These are phyloP conservation scores for Eimeria sp. DNA, from an alignment of 169 alveolate species.

Conservation along the genomic window DNA sequence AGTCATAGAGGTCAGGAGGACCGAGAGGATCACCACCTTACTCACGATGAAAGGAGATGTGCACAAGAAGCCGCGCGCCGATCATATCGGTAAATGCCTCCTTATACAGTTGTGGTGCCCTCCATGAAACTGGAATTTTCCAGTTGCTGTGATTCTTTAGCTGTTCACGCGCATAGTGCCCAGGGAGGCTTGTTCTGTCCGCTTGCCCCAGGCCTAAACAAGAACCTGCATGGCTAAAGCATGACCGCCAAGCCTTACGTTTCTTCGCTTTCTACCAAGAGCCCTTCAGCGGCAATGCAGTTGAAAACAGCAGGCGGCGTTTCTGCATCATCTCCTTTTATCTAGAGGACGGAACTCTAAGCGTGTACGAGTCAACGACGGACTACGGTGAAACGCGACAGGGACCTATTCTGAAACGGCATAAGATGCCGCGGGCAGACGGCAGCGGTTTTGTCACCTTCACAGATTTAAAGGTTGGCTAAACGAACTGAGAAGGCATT, in stretches of 20 bases:
- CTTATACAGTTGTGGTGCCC: neutral
- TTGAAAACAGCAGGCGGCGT: conserved; percentile 93
- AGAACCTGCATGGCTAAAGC: conserved; percentile 95
- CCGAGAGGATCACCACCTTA: neutral
- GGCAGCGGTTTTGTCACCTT: conserved; percentile 87
- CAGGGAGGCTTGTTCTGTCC: neutral
- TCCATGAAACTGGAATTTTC: neutral
- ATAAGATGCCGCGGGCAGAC: conserved; percentile 89
- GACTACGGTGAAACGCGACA: conserved; percentile 93
- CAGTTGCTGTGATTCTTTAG: neutral
- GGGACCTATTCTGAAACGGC: conserved; percentile 92
- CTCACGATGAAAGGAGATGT: conserved; percentile 59
- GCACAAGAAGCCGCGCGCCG: conserved; percentile 51
- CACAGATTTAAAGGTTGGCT: conserved; percentile 89
- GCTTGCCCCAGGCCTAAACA: conserved; percentile 88
- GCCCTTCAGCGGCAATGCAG: conserved; percentile 92
- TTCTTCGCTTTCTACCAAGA: conserved; percentile 93
- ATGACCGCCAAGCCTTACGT: conserved; percentile 92
- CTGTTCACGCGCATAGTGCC: neutral
- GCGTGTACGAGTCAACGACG: conserved; percentile 91
- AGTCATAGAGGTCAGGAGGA: neutral
- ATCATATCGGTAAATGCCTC: conserved; percentile 47
- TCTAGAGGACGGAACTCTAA: conserved; percentile 93
- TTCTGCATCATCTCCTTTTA: conserved; percentile 90
- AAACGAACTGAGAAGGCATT: neutral